Percentiles rank a stretch among this genome's conserved stretches.
phyloP scores from a whole-genome alignment of 2,329 filamentous ascomycete species.

The Alternaria arbusti region DNA sequence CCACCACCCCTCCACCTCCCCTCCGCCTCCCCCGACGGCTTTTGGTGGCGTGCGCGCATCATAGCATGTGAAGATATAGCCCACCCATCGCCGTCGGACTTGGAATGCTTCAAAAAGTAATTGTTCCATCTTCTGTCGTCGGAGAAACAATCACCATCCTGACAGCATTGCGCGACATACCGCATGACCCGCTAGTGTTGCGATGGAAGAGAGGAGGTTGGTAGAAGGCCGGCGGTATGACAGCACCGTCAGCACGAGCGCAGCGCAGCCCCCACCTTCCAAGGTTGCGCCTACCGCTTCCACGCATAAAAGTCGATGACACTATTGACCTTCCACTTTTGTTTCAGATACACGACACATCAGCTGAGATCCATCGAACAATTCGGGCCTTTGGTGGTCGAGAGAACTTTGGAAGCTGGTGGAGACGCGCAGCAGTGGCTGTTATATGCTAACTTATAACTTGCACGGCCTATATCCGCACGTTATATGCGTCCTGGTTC shows the following conservation, averaged over 20 bases:
- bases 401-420: too few relatives aligned
- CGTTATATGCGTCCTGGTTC: too few relatives aligned
- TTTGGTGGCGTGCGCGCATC: not conserved
- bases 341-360: not conserved
- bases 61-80: slow-evolving; percentile 2
- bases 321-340: not conserved
- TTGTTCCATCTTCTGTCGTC: not conserved
- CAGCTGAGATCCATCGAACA: not conserved
- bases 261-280: not conserved
- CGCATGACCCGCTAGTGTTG: not conserved
- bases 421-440: too few relatives aligned
- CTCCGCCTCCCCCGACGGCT: too few relatives aligned
- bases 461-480: too few relatives aligned
- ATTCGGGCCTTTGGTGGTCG: not conserved
- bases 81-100: too few relatives aligned
- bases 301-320: not conserved
- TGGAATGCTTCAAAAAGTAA: too few relatives aligned
- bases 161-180: not conserved
- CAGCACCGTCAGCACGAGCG: not conserved
- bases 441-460: too few relatives aligned
- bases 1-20: too few relatives aligned
- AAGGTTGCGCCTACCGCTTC: not conserved
- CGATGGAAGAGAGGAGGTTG: not conserved
- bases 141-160: not conserved
- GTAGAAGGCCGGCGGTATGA: not conserved